Percentiles rank a stretch among this genome's conserved stretches.
These are phyloP conservation scores for Citrus glauca DNA, from an alignment of 345 rosid species.

Conservation along the genomic window DNA sequence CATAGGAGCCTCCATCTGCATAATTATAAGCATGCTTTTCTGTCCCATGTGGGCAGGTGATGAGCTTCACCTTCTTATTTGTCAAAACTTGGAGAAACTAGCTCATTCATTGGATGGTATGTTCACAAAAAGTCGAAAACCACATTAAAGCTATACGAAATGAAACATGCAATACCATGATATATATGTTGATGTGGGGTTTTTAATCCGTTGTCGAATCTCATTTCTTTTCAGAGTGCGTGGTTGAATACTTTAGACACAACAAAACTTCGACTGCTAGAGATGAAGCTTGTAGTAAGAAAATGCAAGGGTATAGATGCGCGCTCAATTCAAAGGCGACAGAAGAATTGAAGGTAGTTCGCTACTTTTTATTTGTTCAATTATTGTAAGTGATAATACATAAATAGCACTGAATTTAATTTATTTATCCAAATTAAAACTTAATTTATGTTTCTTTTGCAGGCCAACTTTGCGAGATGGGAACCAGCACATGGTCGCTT, in stretches of 20 bases:
- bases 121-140: background rate
- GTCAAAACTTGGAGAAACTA: conserved; percentile 54
- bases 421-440: background rate
- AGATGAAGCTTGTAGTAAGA: conserved; percentile 29
- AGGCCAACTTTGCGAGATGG: conserved; percentile 76
- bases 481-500: conserved; percentile 78
- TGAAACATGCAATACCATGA: background rate
- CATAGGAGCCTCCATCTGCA: conserved; percentile 60
- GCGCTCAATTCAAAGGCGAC: conserved; percentile 68
- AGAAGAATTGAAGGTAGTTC: conserved; percentile 63
- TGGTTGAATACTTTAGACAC: conserved; percentile 44
- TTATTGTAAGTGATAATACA: too few species aligned
- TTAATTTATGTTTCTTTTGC: background rate
- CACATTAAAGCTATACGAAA: background rate
- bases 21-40: conserved; percentile 46
- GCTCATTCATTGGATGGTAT: conserved; percentile 64
- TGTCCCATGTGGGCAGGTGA: conserved; percentile 79
- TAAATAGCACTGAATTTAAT: background rate
- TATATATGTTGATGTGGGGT: background rate
- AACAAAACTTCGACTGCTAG: conserved; percentile 6
- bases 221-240: conserved; percentile 37
- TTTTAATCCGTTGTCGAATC: background rate
- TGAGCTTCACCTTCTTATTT: conserved; percentile 61
- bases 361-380: background rate
- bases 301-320: conserved; percentile 47